phyloP scores from a whole-genome alignment of 1,284 basidiomycete species.

The Athelia psychrophila region DNA sequence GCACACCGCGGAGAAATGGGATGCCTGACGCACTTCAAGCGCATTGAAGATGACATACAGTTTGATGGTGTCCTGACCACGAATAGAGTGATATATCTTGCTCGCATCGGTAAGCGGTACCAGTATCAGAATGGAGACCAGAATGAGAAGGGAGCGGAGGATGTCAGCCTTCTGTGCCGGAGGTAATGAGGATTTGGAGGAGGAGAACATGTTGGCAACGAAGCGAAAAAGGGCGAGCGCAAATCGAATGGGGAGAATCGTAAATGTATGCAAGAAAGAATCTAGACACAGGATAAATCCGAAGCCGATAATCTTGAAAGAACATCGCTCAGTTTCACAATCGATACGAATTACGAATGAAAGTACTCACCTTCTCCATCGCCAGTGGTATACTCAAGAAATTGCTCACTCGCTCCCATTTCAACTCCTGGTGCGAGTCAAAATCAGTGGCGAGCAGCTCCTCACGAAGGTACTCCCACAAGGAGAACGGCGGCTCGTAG shows the following conservation, averaged over 20 bases:
- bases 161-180: slow-evolving; percentile 93
- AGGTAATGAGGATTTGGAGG: slow-evolving; percentile 55
- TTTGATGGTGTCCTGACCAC: slow-evolving; percentile 99
- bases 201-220: slow-evolving; percentile 47
- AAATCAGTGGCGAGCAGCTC: slow-evolving; percentile 88
- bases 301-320: slow-evolving; percentile 80
- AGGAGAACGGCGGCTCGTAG: slow-evolving; percentile 56
- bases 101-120: slow-evolving; percentile 90
- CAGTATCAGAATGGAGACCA: slow-evolving; percentile 75
- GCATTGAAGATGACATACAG: slow-evolving; percentile 99
- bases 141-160: slow-evolving; percentile 75
- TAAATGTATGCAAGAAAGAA: slow-evolving; percentile 97
- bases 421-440: slow-evolving; percentile 89
- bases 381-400: slow-evolving; percentile 93
- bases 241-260: slow-evolving; percentile 92
- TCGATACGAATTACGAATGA: neutral
- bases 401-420: slow-evolving; percentile 98
- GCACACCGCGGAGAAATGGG: neutral
- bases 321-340: slow-evolving; percentile 1
- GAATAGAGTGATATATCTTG: slow-evolving; percentile 98
- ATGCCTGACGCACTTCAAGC: slow-evolving; percentile 65
- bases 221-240: slow-evolving; percentile 65
- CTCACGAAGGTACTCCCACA: slow-evolving; percentile 92
- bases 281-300: slow-evolving; percentile 95
- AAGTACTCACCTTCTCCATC: slow-evolving; percentile 83